Evolutionary conservation across 192 early-diverging fungal genomes (phyloP), one percentile per base, ranked within the genome.

Genomic region (Spinellus fusiger): DNA sequence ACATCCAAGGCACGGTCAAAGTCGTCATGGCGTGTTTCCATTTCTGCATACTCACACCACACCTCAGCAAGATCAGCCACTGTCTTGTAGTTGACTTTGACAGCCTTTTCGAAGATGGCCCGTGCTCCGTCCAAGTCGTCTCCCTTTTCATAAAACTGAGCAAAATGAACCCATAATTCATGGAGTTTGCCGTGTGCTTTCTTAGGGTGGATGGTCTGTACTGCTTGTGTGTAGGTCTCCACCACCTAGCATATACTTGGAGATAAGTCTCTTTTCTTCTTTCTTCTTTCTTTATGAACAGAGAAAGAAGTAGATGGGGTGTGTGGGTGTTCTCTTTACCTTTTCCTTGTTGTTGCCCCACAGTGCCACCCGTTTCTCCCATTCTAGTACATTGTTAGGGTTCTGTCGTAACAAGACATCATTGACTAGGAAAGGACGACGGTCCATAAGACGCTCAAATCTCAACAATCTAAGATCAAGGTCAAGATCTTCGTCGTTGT

Each of bases 351-450:
- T 75, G 20, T 81, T 70, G 33, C 73, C 75, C 78, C 81, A 91
- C 33, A 96, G 77, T 46, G 81, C 69, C 0, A 83, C 91, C 6
- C 97, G 87, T 59, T 88, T 86, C 69, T 93, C 81, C 97, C 97
- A 99, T 62, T 95, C 91, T 47, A 82, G 62, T 22, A 95, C 93
- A 56, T 89, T 92, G 64, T 94, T 86, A 7, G 92, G 92, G 62
- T 91, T 95, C 68, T 95, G 91, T 29, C 94, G 75, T 38, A 99
- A 69, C 49, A 92, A 67, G 0, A 99, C 95, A 68, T 95, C 94
- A 70, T 89, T 98, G 22, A 94, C 92, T 33, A 99, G 70, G 68
- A 97, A 89, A 10, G 95, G 89, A 7, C 95, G 85, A 0, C 93
- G 83, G 56, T 93, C 88, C 85, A 99, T 92, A 31, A 98, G 73